Evolutionary conservation across 2,329 filamentous ascomycete genomes (phyloP).

Genomic region (Dryadomyces sulphureus): DNA sequence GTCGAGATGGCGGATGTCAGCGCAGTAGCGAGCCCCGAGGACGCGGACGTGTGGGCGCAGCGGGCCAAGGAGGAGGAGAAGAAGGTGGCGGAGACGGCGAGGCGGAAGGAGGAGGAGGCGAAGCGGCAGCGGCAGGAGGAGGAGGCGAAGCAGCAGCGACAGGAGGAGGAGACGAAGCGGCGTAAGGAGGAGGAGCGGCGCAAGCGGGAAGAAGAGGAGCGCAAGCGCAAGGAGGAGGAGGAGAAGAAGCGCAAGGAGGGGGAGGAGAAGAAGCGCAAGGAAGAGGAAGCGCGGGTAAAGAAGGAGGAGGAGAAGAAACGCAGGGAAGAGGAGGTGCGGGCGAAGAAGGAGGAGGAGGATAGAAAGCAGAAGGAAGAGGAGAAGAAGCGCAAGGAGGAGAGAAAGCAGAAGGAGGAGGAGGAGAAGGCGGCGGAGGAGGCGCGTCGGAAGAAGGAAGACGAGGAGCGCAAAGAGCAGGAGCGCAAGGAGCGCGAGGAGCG

Average conservation of each 20-base stretch:
- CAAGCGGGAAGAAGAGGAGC: constrained; percentile 18
- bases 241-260: constrained; percentile 18
- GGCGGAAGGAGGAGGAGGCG: constrained; percentile 19
- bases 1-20: constrained; percentile 38
- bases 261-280: constrained; percentile 18
- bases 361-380: no score
- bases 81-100: constrained; percentile 18
- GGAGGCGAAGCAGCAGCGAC: constrained; percentile 13
- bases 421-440: constrained; percentile 34
- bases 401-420: constrained; percentile 27
- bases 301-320: no score
- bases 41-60: constrained; percentile 3
- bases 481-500: constrained; percentile 34
- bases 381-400: constrained; percentile 25
- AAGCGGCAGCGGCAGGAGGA: constrained; percentile 16
- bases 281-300: no score
- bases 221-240: constrained; percentile 19
- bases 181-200: constrained; percentile 20
- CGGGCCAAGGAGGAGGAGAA: constrained; percentile 17
- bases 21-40: constrained; percentile 1
- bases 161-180: constrained; percentile 17
- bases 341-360: no score
- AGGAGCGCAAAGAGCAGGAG: constrained; percentile 23
- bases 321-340: no score
- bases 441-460: constrained; percentile 34